phyloP scores from a whole-genome alignment of 257 asterid genomes.

The Lycium barbarum region DNA sequence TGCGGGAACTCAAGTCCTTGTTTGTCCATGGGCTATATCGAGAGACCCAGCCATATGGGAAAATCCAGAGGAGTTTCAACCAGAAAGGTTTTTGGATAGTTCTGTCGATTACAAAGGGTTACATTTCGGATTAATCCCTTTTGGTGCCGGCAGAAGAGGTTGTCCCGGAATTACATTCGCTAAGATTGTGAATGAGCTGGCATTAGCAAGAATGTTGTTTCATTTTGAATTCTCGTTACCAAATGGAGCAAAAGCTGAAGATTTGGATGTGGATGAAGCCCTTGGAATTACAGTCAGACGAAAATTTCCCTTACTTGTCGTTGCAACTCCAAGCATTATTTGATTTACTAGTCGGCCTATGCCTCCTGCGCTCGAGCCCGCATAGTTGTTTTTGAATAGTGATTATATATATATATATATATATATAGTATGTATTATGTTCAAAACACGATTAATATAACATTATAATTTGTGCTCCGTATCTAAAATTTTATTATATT shows the following conservation, averaged over 20 bases:
- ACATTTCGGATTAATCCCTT: constrained; percentile 53
- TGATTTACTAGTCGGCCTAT: too few species aligned
- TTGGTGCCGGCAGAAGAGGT: constrained; percentile 64
- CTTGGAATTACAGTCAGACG: neutral
- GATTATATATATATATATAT: too few species aligned
- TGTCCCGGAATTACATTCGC: constrained; percentile 55
- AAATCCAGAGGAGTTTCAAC: constrained; percentile 50
- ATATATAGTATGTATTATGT: too few species aligned
- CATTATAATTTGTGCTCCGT: too few species aligned
- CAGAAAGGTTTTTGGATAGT: constrained; percentile 50
- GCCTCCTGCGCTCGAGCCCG: too few species aligned
- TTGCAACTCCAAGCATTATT: constrained; percentile 28
- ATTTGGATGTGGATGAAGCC: constrained; percentile 46
- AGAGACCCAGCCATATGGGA: constrained; percentile 57
- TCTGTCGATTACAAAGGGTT: constrained; percentile 47
- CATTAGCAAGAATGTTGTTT: constrained; percentile 48
- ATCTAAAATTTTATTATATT: too few species aligned
- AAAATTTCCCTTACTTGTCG: constrained; percentile 43
- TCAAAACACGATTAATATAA: too few species aligned
- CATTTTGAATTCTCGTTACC: constrained; percentile 38
- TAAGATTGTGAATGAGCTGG: constrained; percentile 40
- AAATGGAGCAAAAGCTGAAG: constrained; percentile 34
- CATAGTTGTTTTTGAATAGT: too few species aligned
- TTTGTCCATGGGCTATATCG: constrained; percentile 59
- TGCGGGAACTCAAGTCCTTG: constrained; percentile 38